Evolutionary conservation across 371 early-diverging fungal species (phyloP), one percentile per base, ranked within the genome.

Genomic region (Mucor circinelloides): DNA sequence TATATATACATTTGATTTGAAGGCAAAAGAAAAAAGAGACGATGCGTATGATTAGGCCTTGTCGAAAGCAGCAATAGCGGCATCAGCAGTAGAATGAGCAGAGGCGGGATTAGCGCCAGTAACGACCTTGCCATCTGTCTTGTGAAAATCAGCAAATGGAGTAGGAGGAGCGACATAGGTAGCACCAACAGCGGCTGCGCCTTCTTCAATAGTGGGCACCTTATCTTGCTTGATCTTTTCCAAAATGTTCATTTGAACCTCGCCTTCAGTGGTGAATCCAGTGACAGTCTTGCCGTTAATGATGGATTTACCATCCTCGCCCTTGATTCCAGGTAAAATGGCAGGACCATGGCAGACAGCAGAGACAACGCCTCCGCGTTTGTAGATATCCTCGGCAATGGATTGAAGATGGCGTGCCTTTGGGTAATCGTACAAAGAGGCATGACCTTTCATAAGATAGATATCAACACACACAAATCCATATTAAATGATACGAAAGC

Each of bases 331-430:
- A 2, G 84, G 85, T 25, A 85, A 68, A 15, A 85, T 85, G 13
- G 84, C 85, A 5, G 86, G 86, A 7, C 84, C 86, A 58, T 85
- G 86, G 54, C 86, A 85, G 3, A 85, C 85, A 1, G 86, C 85
- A 12, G 84, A 69, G 6, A 85, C 84, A 9, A 85, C 64, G 38
- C 86, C 86, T 32, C 85, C 85, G 2, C 82, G 83, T 7, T 44
- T 65, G 67, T 82, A 85, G 31, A 85, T 74, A 27, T 77, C 77
- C 63, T 82, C 83, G 7, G 85, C 85, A 63, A 85, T 81, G 2
- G 27, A 27, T 46, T 80, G 80, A 32, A 85, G 68, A 0, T 68
- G 73, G 8, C 60, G 59, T 36, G 86, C 86, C 6, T 50, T 69
- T 5, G 86, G 86, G 34, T 81, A 85, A 32, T 85, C 86, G 30